These are phyloP conservation scores for Populus euphratica DNA, from an alignment of 345 rosid genomes.

Conservation along the genomic window DNA sequence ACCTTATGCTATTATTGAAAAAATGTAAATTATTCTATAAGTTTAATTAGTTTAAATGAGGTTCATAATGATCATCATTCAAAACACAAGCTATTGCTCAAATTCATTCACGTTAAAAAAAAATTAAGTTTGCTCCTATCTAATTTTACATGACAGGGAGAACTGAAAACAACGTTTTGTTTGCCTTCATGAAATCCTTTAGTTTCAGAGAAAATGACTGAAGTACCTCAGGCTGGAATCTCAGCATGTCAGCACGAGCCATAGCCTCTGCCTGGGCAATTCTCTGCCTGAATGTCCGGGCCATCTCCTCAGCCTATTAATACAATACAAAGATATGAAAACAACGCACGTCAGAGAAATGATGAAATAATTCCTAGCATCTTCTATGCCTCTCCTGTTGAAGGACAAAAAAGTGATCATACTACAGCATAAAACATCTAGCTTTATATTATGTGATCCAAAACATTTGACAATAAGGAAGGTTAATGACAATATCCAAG, in stretches of 20 bases:
- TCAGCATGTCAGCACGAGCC: slow-evolving; percentile 98
- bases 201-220: background rate
- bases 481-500: background rate
- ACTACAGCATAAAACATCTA: background rate
- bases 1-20: background rate
- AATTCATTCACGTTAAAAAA: background rate
- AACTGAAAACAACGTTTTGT: background rate
- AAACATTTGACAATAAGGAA: background rate
- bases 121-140: background rate
- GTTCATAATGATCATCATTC: background rate
- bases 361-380: background rate
- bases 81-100: background rate
- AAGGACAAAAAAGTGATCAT: background rate
- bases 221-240: slow-evolving; percentile 93
- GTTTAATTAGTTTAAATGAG: background rate
- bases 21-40: background rate
- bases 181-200: background rate
- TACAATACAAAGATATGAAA: background rate
- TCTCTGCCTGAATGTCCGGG: slow-evolving; percentile 94
- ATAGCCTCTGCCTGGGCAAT: slow-evolving; percentile 99
- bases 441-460: background rate
- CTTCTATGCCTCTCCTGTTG: background rate
- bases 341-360: background rate
- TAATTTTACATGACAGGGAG: background rate
- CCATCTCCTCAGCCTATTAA: slow-evolving; percentile 98